A percentile compares a stretch with the other conserved stretches of the same genome.
These are phyloP conservation scores for Hericium coralloides DNA, from an alignment of 768 basidiomycete species.

Conservation along the genomic window DNA sequence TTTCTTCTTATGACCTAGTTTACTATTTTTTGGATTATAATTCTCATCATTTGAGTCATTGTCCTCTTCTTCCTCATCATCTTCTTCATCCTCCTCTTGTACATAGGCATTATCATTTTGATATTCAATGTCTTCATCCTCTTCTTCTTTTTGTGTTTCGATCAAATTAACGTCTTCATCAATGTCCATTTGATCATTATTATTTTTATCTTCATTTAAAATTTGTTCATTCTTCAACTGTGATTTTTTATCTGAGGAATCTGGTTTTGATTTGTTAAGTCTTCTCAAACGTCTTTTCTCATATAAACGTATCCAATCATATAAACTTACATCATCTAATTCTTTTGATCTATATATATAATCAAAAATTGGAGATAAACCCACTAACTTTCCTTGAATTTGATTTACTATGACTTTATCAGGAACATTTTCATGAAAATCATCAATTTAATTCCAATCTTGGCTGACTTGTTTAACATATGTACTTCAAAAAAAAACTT, in stretches of 20 bases:
- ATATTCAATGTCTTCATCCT: neutral
- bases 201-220: neutral
- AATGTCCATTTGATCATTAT: neutral
- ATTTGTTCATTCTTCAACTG: neutral
- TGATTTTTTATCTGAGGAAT: neutral
- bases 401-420: constrained; percentile 11
- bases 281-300: neutral
- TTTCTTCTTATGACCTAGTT: too few relatives aligned
- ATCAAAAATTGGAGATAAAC: constrained; percentile 22
- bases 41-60: neutral
- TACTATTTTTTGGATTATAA: neutral
- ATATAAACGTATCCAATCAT: constrained; percentile 18
- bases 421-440: neutral
- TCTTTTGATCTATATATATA: constrained; percentile 21
- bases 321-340: constrained; percentile 16
- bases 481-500: constrained; percentile 24
- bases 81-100: neutral
- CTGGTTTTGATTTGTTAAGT: neutral
- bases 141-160: neutral
- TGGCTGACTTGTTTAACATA: constrained; percentile 20
- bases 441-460: constrained; percentile 7
- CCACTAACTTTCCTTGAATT: constrained; percentile 11
- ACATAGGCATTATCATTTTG: neutral
- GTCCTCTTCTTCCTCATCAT: neutral
- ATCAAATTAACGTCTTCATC: neutral